Evolutionary conservation across 805 yeast genomes (phyloP), one percentile per base, ranked within the genome.

Genomic region (Myxozyma melibiosi): DNA sequence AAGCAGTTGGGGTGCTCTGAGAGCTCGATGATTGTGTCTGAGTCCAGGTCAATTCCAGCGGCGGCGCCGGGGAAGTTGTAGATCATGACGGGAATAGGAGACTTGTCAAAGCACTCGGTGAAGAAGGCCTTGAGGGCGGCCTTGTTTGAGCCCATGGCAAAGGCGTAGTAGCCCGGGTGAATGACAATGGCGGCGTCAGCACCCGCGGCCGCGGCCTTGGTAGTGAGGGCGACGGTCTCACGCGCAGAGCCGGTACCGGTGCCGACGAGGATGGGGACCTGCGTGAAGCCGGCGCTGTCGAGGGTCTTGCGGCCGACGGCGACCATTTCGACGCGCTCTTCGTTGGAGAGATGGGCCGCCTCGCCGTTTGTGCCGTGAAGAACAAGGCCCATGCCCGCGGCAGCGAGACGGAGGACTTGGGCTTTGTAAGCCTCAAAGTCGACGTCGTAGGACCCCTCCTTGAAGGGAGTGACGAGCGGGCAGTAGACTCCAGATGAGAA

Each of bases 11-110:
- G 71, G 54, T 73, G 77, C 33, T 62, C 58, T 39, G 80, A 76
- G 39, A 80, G 73, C 56, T 72, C 74, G 41, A 67, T 69, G 54
- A 78, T 66, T 28, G 78, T 72, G 39, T 66, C 70, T 14, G 78
- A 76, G 35, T 67, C 70, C 51, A 78, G 70, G 53, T 66, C 66
- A 37, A 78, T 69, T 51, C 71, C 70, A 65, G 77, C 76, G 51
- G 78, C 70, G 14, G 77, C 81, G n/a, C 80, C 80, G 16, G 82
- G 82, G 67, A 71, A 79, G 60, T 76, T 73, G 70, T 78, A 79
- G 50, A 79, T 69, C 64, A 79, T 65, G 42, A 79, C 70, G 11
- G 82, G 82, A 55, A 79, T 63, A 2, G 70, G 69, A 4, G 76
- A 65, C 28, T 67, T 70, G 53, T 78, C 79, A 18, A 81, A 80